A percentile compares a stretch with the other conserved stretches of the same genome.
Evolutionary conservation across 495 filamentous ascomycete genomes (phyloP).

Genomic region (Hamigera avellanea): DNA sequence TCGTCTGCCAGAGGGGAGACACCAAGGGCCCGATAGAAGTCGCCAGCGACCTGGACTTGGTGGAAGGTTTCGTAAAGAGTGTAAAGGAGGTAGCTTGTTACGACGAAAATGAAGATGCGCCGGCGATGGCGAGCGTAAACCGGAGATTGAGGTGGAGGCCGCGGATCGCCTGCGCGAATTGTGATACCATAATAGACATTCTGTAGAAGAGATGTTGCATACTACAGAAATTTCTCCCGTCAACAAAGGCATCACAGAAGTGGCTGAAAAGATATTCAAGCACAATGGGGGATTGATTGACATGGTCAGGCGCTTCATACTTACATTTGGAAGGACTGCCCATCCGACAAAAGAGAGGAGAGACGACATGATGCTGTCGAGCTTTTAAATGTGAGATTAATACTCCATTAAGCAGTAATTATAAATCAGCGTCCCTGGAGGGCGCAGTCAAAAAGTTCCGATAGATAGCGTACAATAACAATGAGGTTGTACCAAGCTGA

Average conservation of each 20-base stretch:
- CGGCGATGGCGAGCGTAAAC: conserved; percentile 61
- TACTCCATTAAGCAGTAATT: neutral
- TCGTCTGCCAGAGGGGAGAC: conserved; percentile 59
- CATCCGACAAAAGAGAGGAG: conserved; percentile 71
- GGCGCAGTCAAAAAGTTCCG: neutral
- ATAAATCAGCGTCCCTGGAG: too few species aligned
- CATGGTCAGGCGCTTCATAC: conserved; percentile 12
- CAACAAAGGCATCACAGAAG: neutral
- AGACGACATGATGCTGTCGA: conserved; percentile 18
- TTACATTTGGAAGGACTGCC: conserved; percentile 67
- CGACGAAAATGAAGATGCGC: conserved; percentile 70
- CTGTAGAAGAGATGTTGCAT: conserved; percentile 70
- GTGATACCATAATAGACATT: conserved; percentile 77
- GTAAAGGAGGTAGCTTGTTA: conserved; percentile 76
- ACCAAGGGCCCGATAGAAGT: conserved; percentile 68
- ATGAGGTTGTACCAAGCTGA: too few species aligned
- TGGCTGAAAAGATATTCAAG: neutral
- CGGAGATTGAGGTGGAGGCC: conserved; percentile 60
- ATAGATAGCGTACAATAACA: too few species aligned
- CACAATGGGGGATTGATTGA: neutral
- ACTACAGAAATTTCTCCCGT: conserved; percentile 28
- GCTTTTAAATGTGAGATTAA: neutral
- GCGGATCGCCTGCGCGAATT: conserved; percentile 81
- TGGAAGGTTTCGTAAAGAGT: conserved; percentile 90
- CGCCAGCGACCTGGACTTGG: conserved; percentile 52